Percentiles rank a stretch among this genome's conserved stretches.
These are phyloP conservation scores for Pachysolen tannophilus DNA, from an alignment of 805 yeast genomes.

Conservation along the genomic window DNA sequence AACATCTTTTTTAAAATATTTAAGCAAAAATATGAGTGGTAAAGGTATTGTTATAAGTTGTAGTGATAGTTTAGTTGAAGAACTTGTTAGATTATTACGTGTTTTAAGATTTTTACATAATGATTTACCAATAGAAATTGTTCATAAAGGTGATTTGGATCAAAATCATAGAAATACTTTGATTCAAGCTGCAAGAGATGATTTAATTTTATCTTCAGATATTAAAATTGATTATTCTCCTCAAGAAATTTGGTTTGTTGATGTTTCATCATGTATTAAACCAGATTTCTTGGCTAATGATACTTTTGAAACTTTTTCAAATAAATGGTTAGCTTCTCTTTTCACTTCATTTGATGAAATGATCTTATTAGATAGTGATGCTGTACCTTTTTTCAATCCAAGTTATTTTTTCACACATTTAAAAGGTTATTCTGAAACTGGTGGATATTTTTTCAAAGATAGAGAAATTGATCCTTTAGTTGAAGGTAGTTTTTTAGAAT, in stretches of 20 bases:
- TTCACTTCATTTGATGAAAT: conserved; percentile 53
- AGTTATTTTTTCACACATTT: conserved; percentile 27
- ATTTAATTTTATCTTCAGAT: conserved; percentile 1
- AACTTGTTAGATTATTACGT: conserved; percentile 37
- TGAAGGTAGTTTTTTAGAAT: conserved; percentile 24
- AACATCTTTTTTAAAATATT: conserved; percentile 18
- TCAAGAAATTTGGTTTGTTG: conserved; percentile 24
- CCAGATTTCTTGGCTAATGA: conserved; percentile 17
- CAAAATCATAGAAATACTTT: conserved; percentile 23
- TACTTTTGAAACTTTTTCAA: conserved; percentile 23
- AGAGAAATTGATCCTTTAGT: conserved; percentile 25
- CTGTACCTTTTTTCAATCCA: conserved; percentile 30
- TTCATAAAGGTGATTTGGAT: conserved; percentile 34
- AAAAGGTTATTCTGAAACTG: conserved; percentile 24
- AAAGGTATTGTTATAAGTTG: conserved; percentile 50
- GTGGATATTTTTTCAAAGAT: conserved; percentile 43
- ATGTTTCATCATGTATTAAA: conserved; percentile 22
- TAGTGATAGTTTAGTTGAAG: conserved; percentile 35
- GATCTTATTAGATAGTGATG: conserved; percentile 47
- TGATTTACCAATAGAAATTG: conserved; percentile 39
- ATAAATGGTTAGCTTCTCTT: conserved; percentile 47
- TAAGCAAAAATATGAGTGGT: conserved; percentile 27
- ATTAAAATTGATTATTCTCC: conserved; percentile 8
- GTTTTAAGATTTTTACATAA: conserved; percentile 43
- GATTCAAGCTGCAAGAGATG: conserved; percentile 26